These are phyloP conservation scores for Colletotrichum noveboracense DNA, from an alignment of 2,329 filamentous ascomycete genomes.

Conservation along the genomic window DNA sequence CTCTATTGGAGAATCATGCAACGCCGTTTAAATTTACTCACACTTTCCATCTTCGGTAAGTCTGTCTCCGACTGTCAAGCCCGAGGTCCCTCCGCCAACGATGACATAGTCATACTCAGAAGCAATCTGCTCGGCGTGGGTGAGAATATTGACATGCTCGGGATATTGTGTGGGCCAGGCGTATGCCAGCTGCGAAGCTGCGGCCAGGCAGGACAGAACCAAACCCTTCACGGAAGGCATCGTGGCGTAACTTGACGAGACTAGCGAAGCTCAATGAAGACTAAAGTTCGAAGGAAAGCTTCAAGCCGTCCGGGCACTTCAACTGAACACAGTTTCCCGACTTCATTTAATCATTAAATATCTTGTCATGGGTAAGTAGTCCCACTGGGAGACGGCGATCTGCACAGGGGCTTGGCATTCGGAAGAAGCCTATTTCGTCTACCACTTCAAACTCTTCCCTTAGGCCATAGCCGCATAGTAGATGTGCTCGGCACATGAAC, in stretches of 20 bases:
- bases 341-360: not conserved
- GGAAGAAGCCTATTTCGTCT: not conserved
- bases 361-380: not conserved
- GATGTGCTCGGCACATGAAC: not conserved
- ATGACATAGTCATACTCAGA: slow-evolving; percentile 36
- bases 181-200: not conserved
- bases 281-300: not conserved
- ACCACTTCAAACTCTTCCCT: not conserved
- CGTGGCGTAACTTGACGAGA: not conserved
- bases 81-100: slow-evolving; percentile 48
- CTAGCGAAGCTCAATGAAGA: not conserved
- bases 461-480: not conserved
- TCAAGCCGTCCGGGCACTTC: not conserved
- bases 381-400: not conserved
- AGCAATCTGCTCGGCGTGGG: slow-evolving; percentile 6
- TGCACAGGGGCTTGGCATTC: not conserved
- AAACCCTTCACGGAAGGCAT: slow-evolving; percentile 8
- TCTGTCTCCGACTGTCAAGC: slow-evolving; percentile 42
- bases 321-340: not conserved
- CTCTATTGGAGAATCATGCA: accelerated
- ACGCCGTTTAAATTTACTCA: slow-evolving; percentile 19
- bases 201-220: not conserved
- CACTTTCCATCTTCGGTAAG: slow-evolving; percentile 41
- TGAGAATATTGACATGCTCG: slow-evolving; percentile 11
- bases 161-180: slow-evolving; percentile 12